A percentile compares a stretch with the other conserved stretches of the same genome.
Evolutionary conservation across 1,284 basidiomycete species (phyloP).

Genomic region (Neolentinus lepideus): DNA sequence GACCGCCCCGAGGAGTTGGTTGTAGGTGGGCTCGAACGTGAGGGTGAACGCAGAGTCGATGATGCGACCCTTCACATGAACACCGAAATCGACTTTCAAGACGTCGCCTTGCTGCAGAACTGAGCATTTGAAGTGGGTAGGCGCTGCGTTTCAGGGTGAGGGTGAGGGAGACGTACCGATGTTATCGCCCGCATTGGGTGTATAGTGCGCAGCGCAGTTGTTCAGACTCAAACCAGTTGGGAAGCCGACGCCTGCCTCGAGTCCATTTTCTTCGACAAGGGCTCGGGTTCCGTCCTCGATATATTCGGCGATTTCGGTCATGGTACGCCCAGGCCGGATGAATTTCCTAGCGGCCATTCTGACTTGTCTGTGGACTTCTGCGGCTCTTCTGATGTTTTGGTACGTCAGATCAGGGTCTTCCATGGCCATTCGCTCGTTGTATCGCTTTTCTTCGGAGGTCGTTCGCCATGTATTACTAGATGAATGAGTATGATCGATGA

Average conservation of each 20-base stretch:
- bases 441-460: constrained; percentile 87
- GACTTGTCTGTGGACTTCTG: constrained; percentile 96
- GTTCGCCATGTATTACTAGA: constrained; percentile 78
- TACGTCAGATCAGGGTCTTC: constrained; percentile 83
- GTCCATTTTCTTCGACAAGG: constrained; percentile 85
- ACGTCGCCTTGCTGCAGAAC: constrained; percentile 84
- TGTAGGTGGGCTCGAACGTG: constrained; percentile 84
- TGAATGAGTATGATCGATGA: constrained; percentile 5
- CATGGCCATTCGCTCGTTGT: constrained; percentile 71
- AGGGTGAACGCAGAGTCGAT: constrained; percentile 95
- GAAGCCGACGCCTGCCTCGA: constrained; percentile 87
- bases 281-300: constrained; percentile 91
- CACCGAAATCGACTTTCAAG: constrained; percentile 96
- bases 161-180: constrained; percentile 43
- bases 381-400: constrained; percentile 83
- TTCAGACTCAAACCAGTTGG: constrained; percentile 96
- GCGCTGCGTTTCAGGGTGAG: constrained; percentile 8
- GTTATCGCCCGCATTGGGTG: constrained; percentile 93
- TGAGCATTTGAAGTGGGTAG: constrained; percentile 18
- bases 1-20: constrained; percentile 87
- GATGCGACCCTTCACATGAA: constrained; percentile 94
- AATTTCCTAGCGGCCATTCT: constrained; percentile 75
- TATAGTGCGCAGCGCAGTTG: constrained; percentile 95
- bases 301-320: constrained; percentile 91
- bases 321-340: constrained; percentile 91